phyloP scores from a whole-genome alignment of 371 early-diverging fungal genomes.

The Parasitella parasitica region DNA sequence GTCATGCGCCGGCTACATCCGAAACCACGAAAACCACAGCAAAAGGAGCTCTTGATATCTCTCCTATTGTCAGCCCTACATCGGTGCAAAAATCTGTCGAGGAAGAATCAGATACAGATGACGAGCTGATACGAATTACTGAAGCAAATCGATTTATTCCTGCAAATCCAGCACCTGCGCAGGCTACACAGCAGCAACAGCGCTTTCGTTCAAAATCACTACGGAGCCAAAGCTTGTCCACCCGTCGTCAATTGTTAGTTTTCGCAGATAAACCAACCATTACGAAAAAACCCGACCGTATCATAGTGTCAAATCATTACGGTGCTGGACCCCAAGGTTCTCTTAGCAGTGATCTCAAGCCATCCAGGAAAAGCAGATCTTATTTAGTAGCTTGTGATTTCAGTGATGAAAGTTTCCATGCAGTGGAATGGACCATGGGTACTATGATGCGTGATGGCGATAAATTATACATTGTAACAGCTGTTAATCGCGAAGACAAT shows the following conservation, averaged over 20 bases:
- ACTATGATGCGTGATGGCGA: slow-evolving; percentile 61
- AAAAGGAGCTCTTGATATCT: slow-evolving; percentile 9
- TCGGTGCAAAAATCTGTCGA: slow-evolving; percentile 2
- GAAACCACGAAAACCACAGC: slow-evolving; percentile 6
- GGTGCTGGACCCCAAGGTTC: slow-evolving; percentile 22
- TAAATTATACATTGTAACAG: slow-evolving; percentile 51
- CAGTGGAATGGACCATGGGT: slow-evolving; percentile 59
- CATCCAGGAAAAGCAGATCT: slow-evolving; percentile 10
- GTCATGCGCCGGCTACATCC: slow-evolving; percentile 7
- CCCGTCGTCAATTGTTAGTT: slow-evolving; percentile 18
- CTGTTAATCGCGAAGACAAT: slow-evolving; percentile 45
- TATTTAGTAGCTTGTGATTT: slow-evolving; percentile 50
- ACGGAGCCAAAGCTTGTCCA: slow-evolving; percentile 12
- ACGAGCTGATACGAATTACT: slow-evolving; percentile 30
- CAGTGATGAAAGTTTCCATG: slow-evolving; percentile 40
- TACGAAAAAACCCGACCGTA: slow-evolving; percentile 14
- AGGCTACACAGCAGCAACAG: background rate
- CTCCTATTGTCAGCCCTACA: background rate
- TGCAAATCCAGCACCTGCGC: background rate
- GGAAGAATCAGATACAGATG: slow-evolving; percentile 14
- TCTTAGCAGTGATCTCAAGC: background rate
- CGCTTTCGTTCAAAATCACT: slow-evolving; percentile 5
- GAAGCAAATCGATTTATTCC: slow-evolving; percentile 39
- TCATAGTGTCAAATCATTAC: slow-evolving; percentile 27
- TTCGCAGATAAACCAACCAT: slow-evolving; percentile 27